These are phyloP conservation scores for Reticulascus tulasneorum DNA, from an alignment of 2,329 filamentous ascomycete genomes.

Conservation along the genomic window DNA sequence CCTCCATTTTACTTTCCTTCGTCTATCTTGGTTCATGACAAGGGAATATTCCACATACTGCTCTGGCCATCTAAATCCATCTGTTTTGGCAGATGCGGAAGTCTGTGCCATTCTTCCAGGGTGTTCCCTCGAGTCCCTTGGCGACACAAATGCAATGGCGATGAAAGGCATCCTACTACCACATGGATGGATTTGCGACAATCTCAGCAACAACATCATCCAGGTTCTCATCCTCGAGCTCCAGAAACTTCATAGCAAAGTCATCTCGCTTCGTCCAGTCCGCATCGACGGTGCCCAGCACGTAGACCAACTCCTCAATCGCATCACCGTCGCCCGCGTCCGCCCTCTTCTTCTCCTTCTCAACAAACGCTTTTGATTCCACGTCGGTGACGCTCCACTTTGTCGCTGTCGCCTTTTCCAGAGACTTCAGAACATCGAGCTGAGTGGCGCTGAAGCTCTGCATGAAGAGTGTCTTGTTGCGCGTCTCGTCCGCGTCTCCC, in stretches of 20 bases:
- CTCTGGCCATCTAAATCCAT: too few relatives aligned
- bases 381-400: slow-evolving; percentile 25
- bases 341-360: slow-evolving; percentile 30
- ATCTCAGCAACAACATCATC: slow-evolving; percentile 34
- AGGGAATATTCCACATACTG: too few relatives aligned
- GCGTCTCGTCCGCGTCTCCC: slow-evolving; percentile 20
- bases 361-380: slow-evolving; percentile 36
- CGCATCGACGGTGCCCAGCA: slow-evolving; percentile 41
- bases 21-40: too few relatives aligned
- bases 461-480: slow-evolving; percentile 31
- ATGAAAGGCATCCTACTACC: too few relatives aligned
- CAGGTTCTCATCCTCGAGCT: slow-evolving; percentile 41
- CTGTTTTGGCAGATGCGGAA: too few relatives aligned
- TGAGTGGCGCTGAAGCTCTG: slow-evolving; percentile 37
- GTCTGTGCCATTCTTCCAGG: too few relatives aligned
- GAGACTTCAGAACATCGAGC: slow-evolving; percentile 26
- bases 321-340: slow-evolving; percentile 32
- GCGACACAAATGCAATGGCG: too few relatives aligned
- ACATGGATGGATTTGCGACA: slow-evolving; percentile 23
- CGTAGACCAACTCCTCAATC: slow-evolving; percentile 46
- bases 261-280: slow-evolving; percentile 42
- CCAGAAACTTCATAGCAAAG: slow-evolving; percentile 44
- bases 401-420: slow-evolving; percentile 27
- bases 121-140: too few relatives aligned
- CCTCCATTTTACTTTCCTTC: too few relatives aligned